Base-by-base conservation (phyloP, 1,284 basidiomycete genomes). In the Ganoderma sp. region DNA sequence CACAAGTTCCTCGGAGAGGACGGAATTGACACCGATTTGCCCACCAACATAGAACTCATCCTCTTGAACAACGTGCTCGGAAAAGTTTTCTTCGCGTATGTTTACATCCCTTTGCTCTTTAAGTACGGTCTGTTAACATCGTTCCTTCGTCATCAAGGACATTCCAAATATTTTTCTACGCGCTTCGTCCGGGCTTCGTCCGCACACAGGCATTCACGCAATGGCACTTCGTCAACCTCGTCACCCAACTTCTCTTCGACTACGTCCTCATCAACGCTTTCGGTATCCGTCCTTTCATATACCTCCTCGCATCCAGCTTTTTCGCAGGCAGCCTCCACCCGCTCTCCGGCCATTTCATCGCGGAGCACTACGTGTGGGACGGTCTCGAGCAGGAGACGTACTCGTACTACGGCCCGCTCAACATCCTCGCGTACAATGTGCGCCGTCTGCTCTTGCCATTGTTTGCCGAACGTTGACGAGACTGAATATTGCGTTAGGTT, bases 141-240 rank as follows among this genome's bases (percentile, higher is more conserved):
- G 52, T 39, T 39, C 61, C 42, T n/a, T 61, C 15, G 54, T 22
- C 45, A 45, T 39, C 42, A 75, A 96, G 95, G 66, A 97, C 96
- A 1, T 99, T 99, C 83, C 98, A 99, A 82, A 96, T 99, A 73
- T 83, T 99, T 67, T 99, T 99, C 84, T 99, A 99, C 79, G 98
- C 98, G 41, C 85, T 99, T 59, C 93, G 97, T 39, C 97, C 97
- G 0, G 94, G 94, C n/a, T 94, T 99, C 77, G 91, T 99, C 66
- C 91, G 95, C 60, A 84, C 89, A 3, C 97, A 99, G 77, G 87
- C 81, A 15, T 85, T 91, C 12, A 98, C 95, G 0, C 79, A 79
- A 62, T 99, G 96, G 95, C 96, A 99, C 79, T 77, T 88, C 32
- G 79, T 92, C 80, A 98, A 98, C 81, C 79, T 97, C 71, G 64